Evolutionary conservation across 1,284 basidiomycete species (phyloP).

Genomic region (Ustilago curta): DNA sequence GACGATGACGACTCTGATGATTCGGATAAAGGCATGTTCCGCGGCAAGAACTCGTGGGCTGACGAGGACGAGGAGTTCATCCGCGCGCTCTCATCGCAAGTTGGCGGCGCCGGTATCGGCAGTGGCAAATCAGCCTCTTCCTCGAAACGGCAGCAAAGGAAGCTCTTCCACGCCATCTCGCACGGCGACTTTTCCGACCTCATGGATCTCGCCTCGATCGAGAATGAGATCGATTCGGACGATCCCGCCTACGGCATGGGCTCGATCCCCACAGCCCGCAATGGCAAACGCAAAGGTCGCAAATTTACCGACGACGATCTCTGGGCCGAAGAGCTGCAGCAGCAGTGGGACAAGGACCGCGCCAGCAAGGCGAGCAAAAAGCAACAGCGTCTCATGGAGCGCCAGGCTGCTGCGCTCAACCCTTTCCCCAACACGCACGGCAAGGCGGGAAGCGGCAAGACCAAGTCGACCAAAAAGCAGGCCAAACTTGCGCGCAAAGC

Average conservation of each 20-base stretch:
- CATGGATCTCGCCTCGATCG: constrained; percentile 72
- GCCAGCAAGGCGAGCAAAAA: constrained; percentile 53
- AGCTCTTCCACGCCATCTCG: constrained; percentile 76
- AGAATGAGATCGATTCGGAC: constrained; percentile 65
- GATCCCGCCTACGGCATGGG: constrained; percentile 58
- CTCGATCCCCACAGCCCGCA: constrained; percentile 43
- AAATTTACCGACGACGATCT: constrained; percentile 75
- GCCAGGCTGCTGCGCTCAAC: constrained; percentile 73
- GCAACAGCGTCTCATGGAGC: constrained; percentile 65
- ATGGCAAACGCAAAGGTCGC: constrained; percentile 59
- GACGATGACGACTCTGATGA: constrained; percentile 32
- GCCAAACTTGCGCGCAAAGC: constrained; percentile 52
- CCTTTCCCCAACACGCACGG: constrained; percentile 67
- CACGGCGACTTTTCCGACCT: constrained; percentile 76
- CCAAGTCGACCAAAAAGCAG: constrained; percentile 54
- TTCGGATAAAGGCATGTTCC: constrained; percentile 65
- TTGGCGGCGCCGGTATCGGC: constrained; percentile 43
- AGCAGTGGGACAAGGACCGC: constrained; percentile 71
- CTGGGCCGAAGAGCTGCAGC: constrained; percentile 77
- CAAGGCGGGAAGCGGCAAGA: constrained; percentile 33
- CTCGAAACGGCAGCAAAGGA: constrained; percentile 73
- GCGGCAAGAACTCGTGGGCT: constrained; percentile 72
- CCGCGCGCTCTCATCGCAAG: constrained; percentile 71
- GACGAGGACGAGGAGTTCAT: constrained; percentile 78
- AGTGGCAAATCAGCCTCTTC: constrained; percentile 18